Conservation (phyloP, 2,329 filamentous ascomycete species). For the Didymella exigua region DNA sequence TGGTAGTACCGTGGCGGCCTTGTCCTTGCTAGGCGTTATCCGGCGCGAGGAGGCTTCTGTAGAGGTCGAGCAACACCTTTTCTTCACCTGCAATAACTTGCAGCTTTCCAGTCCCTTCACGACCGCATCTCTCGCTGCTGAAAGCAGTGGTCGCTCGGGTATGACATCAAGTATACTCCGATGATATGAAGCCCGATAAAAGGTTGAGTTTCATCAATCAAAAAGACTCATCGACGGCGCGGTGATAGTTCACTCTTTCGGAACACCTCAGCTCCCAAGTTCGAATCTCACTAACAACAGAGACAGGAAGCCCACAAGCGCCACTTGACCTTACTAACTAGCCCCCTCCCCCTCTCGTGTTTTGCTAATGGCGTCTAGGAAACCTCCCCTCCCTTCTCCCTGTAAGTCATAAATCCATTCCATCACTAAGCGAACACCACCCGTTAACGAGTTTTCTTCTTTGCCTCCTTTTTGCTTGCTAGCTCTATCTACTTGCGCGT, state of each 20-base stretch:
- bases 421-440: neutral
- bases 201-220: neutral
- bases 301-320: neutral
- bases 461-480: neutral
- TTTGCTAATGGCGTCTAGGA: neutral
- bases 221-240: neutral
- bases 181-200: neutral
- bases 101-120: neutral
- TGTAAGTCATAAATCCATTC: neutral
- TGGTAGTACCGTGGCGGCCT: neutral
- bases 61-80: neutral
- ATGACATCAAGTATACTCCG: neutral
- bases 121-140: neutral
- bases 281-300: constrained; percentile 1
- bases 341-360: neutral
- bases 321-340: neutral
- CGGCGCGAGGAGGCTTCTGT: neutral
- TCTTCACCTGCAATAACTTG: neutral
- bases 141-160: neutral
- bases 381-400: neutral
- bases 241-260: neutral
- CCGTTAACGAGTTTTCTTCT: neutral
- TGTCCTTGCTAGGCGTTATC: neutral
- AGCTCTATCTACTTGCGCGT: neutral
- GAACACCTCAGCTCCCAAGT: neutral